Evolutionary conservation across 106 monocot genomes (phyloP), one percentile per base, ranked within the genome.

Genomic region (Vanilla planifolia): DNA sequence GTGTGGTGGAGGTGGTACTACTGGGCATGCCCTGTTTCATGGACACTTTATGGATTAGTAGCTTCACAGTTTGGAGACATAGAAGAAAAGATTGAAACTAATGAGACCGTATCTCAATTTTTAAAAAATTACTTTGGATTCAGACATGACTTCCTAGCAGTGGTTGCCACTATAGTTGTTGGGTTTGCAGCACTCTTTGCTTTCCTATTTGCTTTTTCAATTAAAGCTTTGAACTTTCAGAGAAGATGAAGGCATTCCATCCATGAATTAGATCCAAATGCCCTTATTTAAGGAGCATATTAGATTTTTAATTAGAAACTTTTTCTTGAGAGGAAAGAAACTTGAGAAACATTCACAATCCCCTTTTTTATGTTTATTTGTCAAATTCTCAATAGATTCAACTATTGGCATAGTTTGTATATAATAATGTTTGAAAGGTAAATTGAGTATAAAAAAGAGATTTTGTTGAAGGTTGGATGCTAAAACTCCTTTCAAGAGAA

Each of bases 1-100:
- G 53, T 85, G n/a, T 89, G 93, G 93, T 93, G 93, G 85, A 79
- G 89, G 66, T 93, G 93, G 93, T 93, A 80, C 53, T 72, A 58
- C 16, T 93, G 92, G 92, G 71, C 68, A n/a, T 81, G 84, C 58
- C 92, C 88, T 0, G 74, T 88, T 13, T 46, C 89, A 2, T 89
- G 88, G 88, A 85, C 82, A 0, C 33, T 89, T 24, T 89, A 89
- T 56, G 93, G 93, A 14, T 60, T 93, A 21, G 60, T 85, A 0
- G 77, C 66, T 14, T 93, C 93, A 1, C 93, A 89, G 74, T 93
- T 66, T 57, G 93, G 89, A 22, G 73, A 79, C 33, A 8, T 64
- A 27, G 5, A 66, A 0, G 33, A 48, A 0, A 8, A 0, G 15
- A 23, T 88, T 28, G 67, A 71, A 0, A 59, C 39, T 35, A 76